Percentiles rank a stretch among this genome's conserved stretches.
phyloP scores from a whole-genome alignment of 2,329 filamentous ascomycete genomes.

The Neofusicoccum laricinum region DNA sequence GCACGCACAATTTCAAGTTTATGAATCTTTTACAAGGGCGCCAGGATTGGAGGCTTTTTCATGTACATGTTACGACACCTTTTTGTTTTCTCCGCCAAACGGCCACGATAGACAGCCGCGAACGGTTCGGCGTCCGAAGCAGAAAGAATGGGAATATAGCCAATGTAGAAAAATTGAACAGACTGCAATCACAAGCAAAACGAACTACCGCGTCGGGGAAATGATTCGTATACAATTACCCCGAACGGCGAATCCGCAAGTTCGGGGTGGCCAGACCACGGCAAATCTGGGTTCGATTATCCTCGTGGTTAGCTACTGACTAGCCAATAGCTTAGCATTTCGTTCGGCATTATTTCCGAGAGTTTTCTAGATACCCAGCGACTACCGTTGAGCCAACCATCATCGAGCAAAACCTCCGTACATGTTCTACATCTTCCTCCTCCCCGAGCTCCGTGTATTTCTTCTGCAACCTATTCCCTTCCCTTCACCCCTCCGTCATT shows the following conservation, averaged over 20 bases:
- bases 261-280: too few relatives aligned
- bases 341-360: not conserved
- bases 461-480: not conserved
- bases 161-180: not conserved
- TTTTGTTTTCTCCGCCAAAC: not conserved
- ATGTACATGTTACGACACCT: not conserved
- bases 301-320: not conserved
- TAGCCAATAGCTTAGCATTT: not conserved
- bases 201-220: not conserved
- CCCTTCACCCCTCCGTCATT: not conserved
- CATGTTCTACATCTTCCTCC: not conserved
- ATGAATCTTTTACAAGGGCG: not conserved
- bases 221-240: not conserved
- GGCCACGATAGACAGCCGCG: not conserved
- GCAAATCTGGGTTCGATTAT: too few relatives aligned
- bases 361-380: too few relatives aligned
- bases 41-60: not conserved
- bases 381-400: too few relatives aligned
- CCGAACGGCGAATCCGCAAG: not conserved
- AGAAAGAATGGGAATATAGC: not conserved
- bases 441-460: not conserved
- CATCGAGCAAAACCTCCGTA: not conserved
- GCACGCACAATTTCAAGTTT: not conserved
- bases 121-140: not conserved
- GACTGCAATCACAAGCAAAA: not conserved